Evolutionary conservation across 345 rosid genomes (phyloP).

Genomic region (Schrenkiella parvula): DNA sequence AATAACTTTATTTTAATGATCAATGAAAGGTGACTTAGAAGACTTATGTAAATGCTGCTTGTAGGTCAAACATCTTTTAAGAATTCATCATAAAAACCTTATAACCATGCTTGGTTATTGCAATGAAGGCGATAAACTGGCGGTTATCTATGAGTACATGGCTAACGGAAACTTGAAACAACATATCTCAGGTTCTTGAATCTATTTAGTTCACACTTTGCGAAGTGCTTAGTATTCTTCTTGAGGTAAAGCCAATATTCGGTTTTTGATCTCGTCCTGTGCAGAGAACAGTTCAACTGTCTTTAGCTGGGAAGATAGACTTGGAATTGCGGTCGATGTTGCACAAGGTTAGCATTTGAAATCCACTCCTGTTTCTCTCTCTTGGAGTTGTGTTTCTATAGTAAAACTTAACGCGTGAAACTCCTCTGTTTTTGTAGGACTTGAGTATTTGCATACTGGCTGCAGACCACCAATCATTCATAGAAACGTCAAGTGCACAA

Average conservation of each 20-base stretch:
- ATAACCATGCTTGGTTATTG: slow-evolving; percentile 52
- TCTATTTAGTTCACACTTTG: neutral
- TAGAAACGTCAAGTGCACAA: slow-evolving; percentile 56
- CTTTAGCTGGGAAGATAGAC: slow-evolving; percentile 52
- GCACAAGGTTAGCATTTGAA: slow-evolving; percentile 42
- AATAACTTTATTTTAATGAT: neutral
- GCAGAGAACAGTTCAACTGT: slow-evolving; percentile 30
- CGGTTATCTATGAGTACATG: slow-evolving; percentile 53
- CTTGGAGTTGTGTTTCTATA: slow-evolving; percentile 4
- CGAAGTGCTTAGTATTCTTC: neutral
- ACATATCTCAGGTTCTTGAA: slow-evolving; percentile 40
- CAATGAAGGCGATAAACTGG: slow-evolving; percentile 43
- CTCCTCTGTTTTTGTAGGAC: slow-evolving; percentile 10
- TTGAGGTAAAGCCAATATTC: neutral
- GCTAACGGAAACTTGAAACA: slow-evolving; percentile 44
- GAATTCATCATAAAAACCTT: slow-evolving; percentile 54
- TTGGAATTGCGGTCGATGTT: slow-evolving; percentile 45
- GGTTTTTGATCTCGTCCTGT: neutral
- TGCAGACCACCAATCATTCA: slow-evolving; percentile 62
- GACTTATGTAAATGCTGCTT: slow-evolving; percentile 19
- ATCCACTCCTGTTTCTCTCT: neutral
- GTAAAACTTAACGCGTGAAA: neutral
- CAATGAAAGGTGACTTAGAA: neutral
- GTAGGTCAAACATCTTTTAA: slow-evolving; percentile 49
- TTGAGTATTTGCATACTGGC: slow-evolving; percentile 46